A percentile compares a stretch with the other conserved stretches of the same genome.
Evolutionary conservation across 257 asterid genomes (phyloP).

Genomic region (Hygrophila difformis): DNA sequence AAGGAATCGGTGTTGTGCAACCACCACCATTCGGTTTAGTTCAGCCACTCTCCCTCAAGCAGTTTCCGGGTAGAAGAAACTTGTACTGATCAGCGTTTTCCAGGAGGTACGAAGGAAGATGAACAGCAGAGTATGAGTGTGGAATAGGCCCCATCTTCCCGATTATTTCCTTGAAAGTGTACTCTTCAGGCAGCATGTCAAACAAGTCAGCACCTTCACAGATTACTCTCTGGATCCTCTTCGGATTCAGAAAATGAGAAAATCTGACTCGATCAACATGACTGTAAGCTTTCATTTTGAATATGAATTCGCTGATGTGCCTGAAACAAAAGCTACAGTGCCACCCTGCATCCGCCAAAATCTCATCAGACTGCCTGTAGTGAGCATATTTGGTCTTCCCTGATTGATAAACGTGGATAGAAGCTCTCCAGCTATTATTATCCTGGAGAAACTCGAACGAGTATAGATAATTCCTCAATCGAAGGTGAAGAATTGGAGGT

Average conservation of each 20-base stretch:
- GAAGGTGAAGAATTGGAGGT: conserved; percentile 52
- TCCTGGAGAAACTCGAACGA: conserved; percentile 52
- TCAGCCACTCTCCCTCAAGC: conserved; percentile 37
- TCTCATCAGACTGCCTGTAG: conserved; percentile 39
- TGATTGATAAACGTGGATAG: conserved; percentile 40
- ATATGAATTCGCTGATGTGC: conserved; percentile 39
- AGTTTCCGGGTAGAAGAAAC: conserved; percentile 56
- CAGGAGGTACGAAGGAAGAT: conserved; percentile 43
- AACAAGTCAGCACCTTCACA: conserved; percentile 51
- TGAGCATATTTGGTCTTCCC: conserved; percentile 58
- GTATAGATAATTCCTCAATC: conserved; percentile 45
- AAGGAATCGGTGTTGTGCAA: too few relatives aligned
- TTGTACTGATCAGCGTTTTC: conserved; percentile 40
- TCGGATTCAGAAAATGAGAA: conserved; percentile 48
- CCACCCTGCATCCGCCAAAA: conserved; percentile 60
- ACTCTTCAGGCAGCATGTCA: conserved; percentile 68
- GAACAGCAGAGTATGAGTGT: conserved; percentile 52
- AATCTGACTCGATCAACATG: conserved; percentile 53
- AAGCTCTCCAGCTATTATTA: conserved; percentile 64
- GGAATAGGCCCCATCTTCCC: conserved; percentile 57
- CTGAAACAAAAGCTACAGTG: conserved; percentile 71
- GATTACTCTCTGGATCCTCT: conserved; percentile 44
- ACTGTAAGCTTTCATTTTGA: conserved; percentile 71
- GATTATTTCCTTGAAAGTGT: conserved; percentile 52
- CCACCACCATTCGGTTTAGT: too few relatives aligned